Conservation (phyloP, 768 basidiomycete species). For the Glaciozyma antarctica region DNA sequence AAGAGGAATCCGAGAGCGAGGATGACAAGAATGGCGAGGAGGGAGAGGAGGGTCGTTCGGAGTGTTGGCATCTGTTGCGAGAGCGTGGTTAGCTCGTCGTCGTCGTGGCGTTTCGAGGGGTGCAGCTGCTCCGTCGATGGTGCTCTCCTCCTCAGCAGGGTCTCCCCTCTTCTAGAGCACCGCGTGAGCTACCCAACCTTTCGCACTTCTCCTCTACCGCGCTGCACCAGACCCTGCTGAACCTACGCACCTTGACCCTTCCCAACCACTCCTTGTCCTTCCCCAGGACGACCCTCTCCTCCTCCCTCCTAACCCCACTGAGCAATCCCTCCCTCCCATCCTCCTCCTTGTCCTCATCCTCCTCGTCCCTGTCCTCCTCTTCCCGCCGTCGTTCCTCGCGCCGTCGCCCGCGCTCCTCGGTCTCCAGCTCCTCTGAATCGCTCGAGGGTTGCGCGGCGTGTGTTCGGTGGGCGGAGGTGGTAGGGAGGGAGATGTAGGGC, state of each 20-base stretch:
- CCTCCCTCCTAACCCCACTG: neutral
- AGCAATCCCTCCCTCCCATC: neutral
- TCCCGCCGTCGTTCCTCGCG: no score
- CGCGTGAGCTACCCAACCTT: no score
- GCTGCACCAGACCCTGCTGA: no score
- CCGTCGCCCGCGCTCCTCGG: neutral
- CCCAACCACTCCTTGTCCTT: neutral
- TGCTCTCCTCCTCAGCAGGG: no score
- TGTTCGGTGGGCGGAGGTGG: neutral
- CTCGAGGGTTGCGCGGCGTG: neutral
- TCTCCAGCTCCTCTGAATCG: neutral
- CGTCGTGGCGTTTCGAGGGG: no score
- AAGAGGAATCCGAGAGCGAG: conserved; percentile 18
- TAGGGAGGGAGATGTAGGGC: neutral
- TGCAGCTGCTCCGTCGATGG: no score
- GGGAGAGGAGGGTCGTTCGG: conserved; percentile 10
- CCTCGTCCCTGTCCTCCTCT: no score
- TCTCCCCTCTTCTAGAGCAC: no score
- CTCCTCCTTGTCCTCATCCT: neutral
- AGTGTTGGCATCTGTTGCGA: neutral
- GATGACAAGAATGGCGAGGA: conserved; percentile 8
- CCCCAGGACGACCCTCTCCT: neutral
- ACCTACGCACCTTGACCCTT: neutral
- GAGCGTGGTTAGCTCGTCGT: neutral
- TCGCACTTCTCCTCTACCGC: no score